These are phyloP conservation scores for Malassezia caprae DNA, from an alignment of 1,284 basidiomycete genomes.

Conservation along the genomic window DNA sequence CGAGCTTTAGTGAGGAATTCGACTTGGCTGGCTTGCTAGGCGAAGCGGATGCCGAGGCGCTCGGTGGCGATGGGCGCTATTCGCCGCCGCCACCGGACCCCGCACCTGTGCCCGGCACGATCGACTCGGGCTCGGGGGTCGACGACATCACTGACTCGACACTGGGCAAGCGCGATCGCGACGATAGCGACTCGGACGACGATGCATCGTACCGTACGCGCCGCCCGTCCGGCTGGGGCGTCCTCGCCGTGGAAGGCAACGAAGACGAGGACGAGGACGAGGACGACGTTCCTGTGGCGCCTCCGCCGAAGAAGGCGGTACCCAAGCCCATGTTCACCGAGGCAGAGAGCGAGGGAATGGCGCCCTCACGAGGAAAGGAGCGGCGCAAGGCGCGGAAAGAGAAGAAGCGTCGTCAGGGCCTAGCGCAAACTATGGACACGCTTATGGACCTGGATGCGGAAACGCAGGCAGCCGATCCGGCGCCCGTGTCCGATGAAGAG, in stretches of 20 bases:
- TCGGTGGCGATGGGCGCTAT: slow-evolving; percentile 22
- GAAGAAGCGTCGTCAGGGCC: slow-evolving; percentile 15
- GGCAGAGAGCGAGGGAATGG: slow-evolving; percentile 12
- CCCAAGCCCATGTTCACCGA: slow-evolving; percentile 4
- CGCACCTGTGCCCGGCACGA: background rate
- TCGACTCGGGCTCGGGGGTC: background rate
- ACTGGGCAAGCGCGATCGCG: slow-evolving; percentile 34
- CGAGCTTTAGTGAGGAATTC: slow-evolving; percentile 37
- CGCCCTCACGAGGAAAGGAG: slow-evolving; percentile 5
- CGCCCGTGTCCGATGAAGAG: background rate
- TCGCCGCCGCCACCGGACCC: background rate
- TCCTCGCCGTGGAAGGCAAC: background rate
- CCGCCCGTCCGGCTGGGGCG: background rate
- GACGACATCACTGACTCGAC: slow-evolving; percentile 11
- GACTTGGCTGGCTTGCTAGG: slow-evolving; percentile 43
- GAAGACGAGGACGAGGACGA: background rate
- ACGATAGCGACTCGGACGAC: slow-evolving; percentile 43
- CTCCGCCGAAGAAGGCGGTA: background rate
- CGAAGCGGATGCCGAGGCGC: slow-evolving; percentile 42
- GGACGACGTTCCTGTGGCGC: background rate
- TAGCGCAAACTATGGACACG: slow-evolving; percentile 2
- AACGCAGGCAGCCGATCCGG: background rate
- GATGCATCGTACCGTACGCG: background rate
- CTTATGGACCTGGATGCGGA: slow-evolving; percentile 12
- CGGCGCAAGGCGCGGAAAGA: slow-evolving; percentile 18